Base-by-base conservation (phyloP, 2,329 filamentous ascomycete genomes). In the Apiospora malaysiana region DNA sequence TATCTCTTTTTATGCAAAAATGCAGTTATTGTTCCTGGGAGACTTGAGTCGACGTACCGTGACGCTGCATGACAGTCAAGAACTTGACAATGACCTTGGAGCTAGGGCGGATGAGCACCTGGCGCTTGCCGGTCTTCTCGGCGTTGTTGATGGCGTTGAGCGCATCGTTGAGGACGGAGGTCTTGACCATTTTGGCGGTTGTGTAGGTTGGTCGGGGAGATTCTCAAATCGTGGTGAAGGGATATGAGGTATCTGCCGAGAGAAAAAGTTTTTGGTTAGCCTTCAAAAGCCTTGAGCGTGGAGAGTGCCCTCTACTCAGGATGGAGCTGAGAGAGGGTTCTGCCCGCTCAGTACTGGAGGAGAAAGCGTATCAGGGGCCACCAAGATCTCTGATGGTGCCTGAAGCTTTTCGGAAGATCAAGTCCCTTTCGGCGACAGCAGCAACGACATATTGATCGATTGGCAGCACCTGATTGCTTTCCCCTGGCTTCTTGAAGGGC, bases 31-130 rank as follows among this genome's bases (percentile, higher is more conserved):
- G 32, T 67, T 10, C 3, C 23, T 6, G 71, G 23, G 63, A 71
- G 2, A 18, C 1, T 18, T 16, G 42, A 69, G 63, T 67, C 47
- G 49, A 40, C 94, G 77, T 96, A 98, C 96, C 96, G 89, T 99
- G 96, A 87, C 93, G 94, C 90, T 99, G 96, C 96, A 99, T 99
- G 85, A 98, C 95, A 84, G 90, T 90, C 83, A 99, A 90, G 92
- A 98, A 99, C 91, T 98, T 98, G 90, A 97, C 88, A 82, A 99
- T 99, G 90, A 99, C 96, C 93, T 99, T 99, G 86, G 96, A 98
- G 85, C 91, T 93, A 80, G 97, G 96, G 82, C 95, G 92, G 90
- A 99, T 98, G 85, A 99, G 83, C 84, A 98, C 96, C 89, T 99
- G 96, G 83, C 96, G 95, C 93, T 98, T 98, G 89, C 96, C 96